Evolutionary conservation across 176 grass and related monocot species (phyloP), one percentile per base, ranked within the genome.

Genomic region (Lolium multiflorum): DNA sequence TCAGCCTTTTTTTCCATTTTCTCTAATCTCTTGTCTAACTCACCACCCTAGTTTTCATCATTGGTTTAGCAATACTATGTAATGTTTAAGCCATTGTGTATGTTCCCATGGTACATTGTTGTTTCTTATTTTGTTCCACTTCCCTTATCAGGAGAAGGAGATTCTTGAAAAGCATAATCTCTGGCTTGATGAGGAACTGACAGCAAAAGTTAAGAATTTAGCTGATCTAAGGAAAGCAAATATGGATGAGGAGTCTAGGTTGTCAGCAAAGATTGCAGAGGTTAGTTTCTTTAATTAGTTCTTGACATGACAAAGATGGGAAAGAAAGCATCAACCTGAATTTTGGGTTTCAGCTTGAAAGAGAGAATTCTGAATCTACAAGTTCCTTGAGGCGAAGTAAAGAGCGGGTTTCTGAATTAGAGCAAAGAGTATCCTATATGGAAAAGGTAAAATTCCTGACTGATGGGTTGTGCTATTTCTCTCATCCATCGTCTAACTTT

Each of bases 171-270:
- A 90, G 49, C 92, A 99, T 82, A 96, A 93, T 77, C 83, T 86
- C 25, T 94, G 92, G 90, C 94, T 99, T 85, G 92, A 93, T 10
- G 97, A 96, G 74, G 90, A 94, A 85, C 82, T 96, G 70, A 96
- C 84, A 79, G 52, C 82, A 79, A 99, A 99, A 90, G 83, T 81
- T 78, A 91, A 91, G 38, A 88, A 79, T 58, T 47, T 94, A 63
- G 71, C 87, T 90, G 89, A 90, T 77, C 12, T 90, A 84, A 91
- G 92, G 58, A 99, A 88, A 88, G 61, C 74, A 66, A 94, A 92
- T 88, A 91, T 99, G 90, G 90, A 96, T 50, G 87, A 88, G 67
- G 97, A 96, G 87, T 86, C 89, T 57, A 84, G 87, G 73, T 90
- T 99, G 97, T 89, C 97, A 71, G 64, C 85, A 67, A 99, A 92